Evolutionary conservation across 1,139 yeast genomes (phyloP).

Genomic region (Magnusiomyces fungicola): DNA sequence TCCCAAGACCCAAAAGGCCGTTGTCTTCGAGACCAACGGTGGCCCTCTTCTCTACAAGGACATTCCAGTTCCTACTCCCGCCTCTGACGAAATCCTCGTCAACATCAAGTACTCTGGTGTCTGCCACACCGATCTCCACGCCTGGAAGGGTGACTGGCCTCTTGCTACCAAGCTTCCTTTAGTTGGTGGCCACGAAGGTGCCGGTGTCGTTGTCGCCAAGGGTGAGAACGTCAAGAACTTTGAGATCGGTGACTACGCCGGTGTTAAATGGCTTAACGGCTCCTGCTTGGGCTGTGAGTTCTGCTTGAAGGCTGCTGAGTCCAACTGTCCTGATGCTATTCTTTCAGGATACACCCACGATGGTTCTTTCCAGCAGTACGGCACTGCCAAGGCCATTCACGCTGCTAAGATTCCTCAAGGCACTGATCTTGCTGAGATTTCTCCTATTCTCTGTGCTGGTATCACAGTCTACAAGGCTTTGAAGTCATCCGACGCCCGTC

Average conservation of each 20-base stretch:
- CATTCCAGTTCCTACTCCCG: conserved; percentile 57
- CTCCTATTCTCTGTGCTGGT: conserved; percentile 79
- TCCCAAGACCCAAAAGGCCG: conserved; percentile 65
- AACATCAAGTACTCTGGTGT: conserved; percentile 61
- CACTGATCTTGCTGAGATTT: conserved; percentile 62
- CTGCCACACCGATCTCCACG: conserved; percentile 64
- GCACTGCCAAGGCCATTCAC: conserved; percentile 79
- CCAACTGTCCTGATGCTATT: conserved; percentile 61
- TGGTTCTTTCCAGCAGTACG: conserved; percentile 80
- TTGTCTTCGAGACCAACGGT: conserved; percentile 59
- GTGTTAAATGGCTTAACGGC: conserved; percentile 64
- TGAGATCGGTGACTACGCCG: conserved; percentile 71
- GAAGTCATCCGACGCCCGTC: conserved; percentile 54
- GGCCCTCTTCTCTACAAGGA: conserved; percentile 58
- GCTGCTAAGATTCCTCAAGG: conserved; percentile 71
- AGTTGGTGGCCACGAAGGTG: conserved; percentile 85
- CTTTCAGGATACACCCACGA: conserved; percentile 75
- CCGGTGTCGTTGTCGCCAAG: conserved; percentile 70
- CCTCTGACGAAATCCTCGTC: conserved; percentile 51
- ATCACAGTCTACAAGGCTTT: conserved; percentile 79
- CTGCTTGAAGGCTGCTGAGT: conserved; percentile 61
- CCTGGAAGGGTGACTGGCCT: conserved; percentile 73
- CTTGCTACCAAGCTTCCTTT: conserved; percentile 55
- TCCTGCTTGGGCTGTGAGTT: conserved; percentile 68
- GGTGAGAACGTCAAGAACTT: conserved; percentile 64